Evolutionary conservation across 2,329 filamentous ascomycete species (phyloP), one percentile per base, ranked within the genome.

Genomic region (Talaromyces sp.): DNA sequence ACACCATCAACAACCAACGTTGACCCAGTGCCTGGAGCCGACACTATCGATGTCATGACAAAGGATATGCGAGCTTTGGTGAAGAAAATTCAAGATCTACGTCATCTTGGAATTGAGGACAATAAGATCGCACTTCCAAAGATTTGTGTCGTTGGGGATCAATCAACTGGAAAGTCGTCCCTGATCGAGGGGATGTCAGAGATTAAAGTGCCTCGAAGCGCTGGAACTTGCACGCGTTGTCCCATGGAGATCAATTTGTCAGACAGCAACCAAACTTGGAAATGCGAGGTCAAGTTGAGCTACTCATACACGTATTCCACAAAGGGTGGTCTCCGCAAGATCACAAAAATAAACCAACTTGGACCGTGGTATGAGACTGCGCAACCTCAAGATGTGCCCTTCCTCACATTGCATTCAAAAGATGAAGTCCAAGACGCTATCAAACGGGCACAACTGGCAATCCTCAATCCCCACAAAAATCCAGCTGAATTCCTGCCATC

Each of bases 81-180:
- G 0, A 75, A 74, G 13, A 78, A 74, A n/a, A 77, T 81, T 0
- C 78, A 79, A 59, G 85, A 89, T 58, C 84, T 97, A 0, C 87
- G 91, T 60, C 84, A 88, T 5, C 83, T 94, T 0, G 91, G 90
- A 0, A 88, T 96, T 0, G 88, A 90, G 59, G 86, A 90, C 19
- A 85, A 88, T 4, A 72, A 81, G 0, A 85, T 92, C 0, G 85
- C 86, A 0, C 80, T 96, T 0, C 92, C 93, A 0, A 91, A 92
- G 70, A 87, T 96, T 10, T 90, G 94, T 5, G 86, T 96, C 0
- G 87, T 96, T 0, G 93, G 93, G 0, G 92, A 96, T 58, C 93
- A 97, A 72, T 91, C 87, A 0, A 90, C 92, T 0, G 93, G 93
- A 0, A 97, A 97, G 73, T 92, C 89, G 0, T 92, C 84, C 0